phyloP scores from a whole-genome alignment of 1,284 basidiomycete genomes.

The Ganoderma resinaceum region DNA sequence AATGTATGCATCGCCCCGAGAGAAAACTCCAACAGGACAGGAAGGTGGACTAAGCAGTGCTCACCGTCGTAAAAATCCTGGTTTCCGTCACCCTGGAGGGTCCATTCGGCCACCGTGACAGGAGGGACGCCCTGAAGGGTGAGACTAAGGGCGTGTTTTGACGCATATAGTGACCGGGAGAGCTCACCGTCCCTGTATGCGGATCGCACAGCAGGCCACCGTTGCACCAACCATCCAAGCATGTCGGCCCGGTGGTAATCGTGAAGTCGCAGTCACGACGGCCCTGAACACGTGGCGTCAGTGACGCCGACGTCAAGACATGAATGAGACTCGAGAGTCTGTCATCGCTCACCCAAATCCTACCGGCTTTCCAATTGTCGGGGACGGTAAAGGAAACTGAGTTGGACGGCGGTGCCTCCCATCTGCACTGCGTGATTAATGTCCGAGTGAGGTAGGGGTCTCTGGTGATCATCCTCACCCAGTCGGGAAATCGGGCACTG shows the following conservation, averaged over 20 bases:
- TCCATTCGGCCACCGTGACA: constrained; percentile 53
- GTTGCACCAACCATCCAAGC: constrained; percentile 51
- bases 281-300: constrained; percentile 28
- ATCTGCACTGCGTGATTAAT: constrained; percentile 27
- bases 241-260: constrained; percentile 47
- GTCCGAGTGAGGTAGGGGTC: background rate
- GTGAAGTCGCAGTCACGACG: constrained; percentile 51
- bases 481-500: constrained; percentile 36
- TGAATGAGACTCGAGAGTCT: background rate
- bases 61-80: constrained; percentile 50
- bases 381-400: constrained; percentile 43
- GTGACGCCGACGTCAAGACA: background rate
- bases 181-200: constrained; percentile 41
- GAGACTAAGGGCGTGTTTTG: background rate
- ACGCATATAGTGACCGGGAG: background rate
- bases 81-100: constrained; percentile 41
- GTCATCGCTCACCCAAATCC: constrained; percentile 46
- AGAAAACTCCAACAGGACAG: background rate
- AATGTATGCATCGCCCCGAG: background rate
- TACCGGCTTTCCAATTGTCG: constrained; percentile 46
- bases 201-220: constrained; percentile 54
- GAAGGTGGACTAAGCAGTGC: background rate
- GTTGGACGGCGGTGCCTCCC: constrained; percentile 42
- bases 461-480: constrained; percentile 26
- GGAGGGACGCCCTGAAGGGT: constrained; percentile 47